These are phyloP conservation scores for Miamiensis avidus DNA, from an alignment of 169 alveolate genomes.

Conservation along the genomic window DNA sequence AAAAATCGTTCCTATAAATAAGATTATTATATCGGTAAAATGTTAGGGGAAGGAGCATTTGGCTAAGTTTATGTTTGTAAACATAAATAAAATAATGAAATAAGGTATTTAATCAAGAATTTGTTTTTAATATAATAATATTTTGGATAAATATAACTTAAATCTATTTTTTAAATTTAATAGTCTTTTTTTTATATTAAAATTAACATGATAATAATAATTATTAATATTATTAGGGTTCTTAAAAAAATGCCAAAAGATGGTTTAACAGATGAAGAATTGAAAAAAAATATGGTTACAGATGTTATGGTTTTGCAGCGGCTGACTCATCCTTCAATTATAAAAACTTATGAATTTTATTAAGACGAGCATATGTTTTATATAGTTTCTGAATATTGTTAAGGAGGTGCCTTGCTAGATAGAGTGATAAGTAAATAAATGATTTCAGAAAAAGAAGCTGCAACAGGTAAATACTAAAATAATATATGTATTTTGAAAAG, in stretches of 20 bases:
- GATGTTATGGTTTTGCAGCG: conserved; percentile 49
- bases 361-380: conserved; percentile 64
- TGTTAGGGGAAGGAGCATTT: neutral
- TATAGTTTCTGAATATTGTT: conserved; percentile 67
- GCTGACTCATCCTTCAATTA: conserved; percentile 66
- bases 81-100: neutral
- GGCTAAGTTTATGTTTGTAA: neutral
- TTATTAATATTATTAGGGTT: conserved; percentile 29
- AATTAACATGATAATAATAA: too few species aligned
- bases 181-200: neutral
- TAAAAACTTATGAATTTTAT: conserved; percentile 62
- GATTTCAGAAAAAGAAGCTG: conserved; percentile 69
- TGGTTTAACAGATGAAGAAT: conserved; percentile 32
- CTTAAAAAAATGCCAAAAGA: conserved; percentile 45
- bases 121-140: too few species aligned
- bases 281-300: conserved; percentile 36
- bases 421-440: conserved; percentile 54
- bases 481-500: too few species aligned
- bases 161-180: too few species aligned
- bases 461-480: neutral
- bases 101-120: neutral
- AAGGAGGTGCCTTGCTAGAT: conserved; percentile 72
- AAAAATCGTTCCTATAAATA: too few species aligned
- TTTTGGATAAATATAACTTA: neutral
- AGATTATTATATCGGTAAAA: neutral